Conservation (phyloP, 768 basidiomycete species). For the Krasilnikovozyma curviuscula region DNA sequence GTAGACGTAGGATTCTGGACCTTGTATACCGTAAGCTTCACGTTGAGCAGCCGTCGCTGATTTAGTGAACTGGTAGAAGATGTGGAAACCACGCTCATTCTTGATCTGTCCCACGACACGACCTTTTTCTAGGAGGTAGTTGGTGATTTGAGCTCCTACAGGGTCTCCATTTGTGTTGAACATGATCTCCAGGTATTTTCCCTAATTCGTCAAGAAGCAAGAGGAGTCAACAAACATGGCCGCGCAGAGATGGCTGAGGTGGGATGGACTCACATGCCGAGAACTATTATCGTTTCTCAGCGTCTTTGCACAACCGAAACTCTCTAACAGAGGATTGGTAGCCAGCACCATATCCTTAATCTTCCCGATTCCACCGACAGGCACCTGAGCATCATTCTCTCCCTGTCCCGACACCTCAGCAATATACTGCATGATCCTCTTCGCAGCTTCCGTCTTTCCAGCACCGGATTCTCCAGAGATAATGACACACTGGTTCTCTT, state of each 20-base stretch:
- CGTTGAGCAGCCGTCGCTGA: slow-evolving; percentile 74
- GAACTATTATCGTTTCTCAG: slow-evolving; percentile 96
- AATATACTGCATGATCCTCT: slow-evolving; percentile 99
- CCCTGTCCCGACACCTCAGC: slow-evolving; percentile 66
- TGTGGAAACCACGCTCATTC: slow-evolving; percentile 92
- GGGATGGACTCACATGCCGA: slow-evolving; percentile 56
- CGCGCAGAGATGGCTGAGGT: too few species aligned
- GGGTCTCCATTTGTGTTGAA: slow-evolving; percentile 85
- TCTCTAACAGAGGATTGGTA: slow-evolving; percentile 89
- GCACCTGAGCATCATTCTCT: slow-evolving; percentile 34
- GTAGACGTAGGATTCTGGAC: slow-evolving; percentile 86
- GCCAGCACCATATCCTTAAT: slow-evolving; percentile 99
- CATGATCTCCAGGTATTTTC: slow-evolving; percentile 99
- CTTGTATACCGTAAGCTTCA: slow-evolving; percentile 83
- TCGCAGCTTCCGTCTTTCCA: slow-evolving; percentile 97
- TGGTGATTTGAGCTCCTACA: slow-evolving; percentile 93
- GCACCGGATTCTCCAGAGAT: slow-evolving; percentile 98
- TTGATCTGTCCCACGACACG: slow-evolving; percentile 85
- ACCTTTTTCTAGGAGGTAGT: slow-evolving; percentile 83
- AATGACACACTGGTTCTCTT: slow-evolving; percentile 99
- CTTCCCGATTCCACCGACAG: slow-evolving; percentile 70
- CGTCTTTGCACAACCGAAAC: slow-evolving; percentile 97
- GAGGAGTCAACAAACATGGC: not conserved
- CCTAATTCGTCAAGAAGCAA: slow-evolving; percentile 32
- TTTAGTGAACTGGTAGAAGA: slow-evolving; percentile 99